Evolutionary conservation across 139 green algal species (phyloP), one percentile per base, ranked within the genome.

Genomic region (Chlamydomonas schloesseri): DNA sequence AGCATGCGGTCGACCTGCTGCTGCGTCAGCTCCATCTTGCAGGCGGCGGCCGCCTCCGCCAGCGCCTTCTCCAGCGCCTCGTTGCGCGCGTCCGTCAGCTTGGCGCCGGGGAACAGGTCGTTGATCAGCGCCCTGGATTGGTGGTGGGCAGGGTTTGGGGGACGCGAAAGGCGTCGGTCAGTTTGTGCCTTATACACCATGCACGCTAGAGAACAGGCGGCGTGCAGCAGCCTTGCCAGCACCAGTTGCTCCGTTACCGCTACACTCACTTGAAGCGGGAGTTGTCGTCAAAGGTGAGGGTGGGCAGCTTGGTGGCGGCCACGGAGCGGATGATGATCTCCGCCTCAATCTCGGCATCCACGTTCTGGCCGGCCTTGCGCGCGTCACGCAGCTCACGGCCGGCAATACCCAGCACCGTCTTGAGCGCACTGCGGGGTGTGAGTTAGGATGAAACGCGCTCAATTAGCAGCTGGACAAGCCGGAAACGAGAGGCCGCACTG

Each of bases 221-320:
- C n/a, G n/a, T n/a, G n/a, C n/a, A n/a, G n/a, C n/a, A n/a, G n/a
- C n/a, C n/a, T n/a, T n/a, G n/a, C n/a, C n/a, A n/a, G n/a, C n/a
- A n/a, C n/a, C n/a, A n/a, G n/a, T n/a, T n/a, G n/a, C n/a, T n/a
- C n/a, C n/a, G n/a, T n/a, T n/a, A n/a, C 42, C 42, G 42, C 42
- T 8, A 8, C 4, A 42, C 84, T 33, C 55, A 89, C 84, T 74
- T 78, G 81, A 87, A 87, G 33, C 81, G 81, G 15, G 81, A 79
- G 33, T 88, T 92, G 87, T 97, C 96, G 18, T 94, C 88, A 79
- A 93, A 94, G 0, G 93, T 96, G 20, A 98, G 91, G 24, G 94
- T 95, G 8, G 95, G 96, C 71, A 97, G 89, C 76, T 96, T 98
- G 34, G 93, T 96, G 31, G 92, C 92, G 24, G 89, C 86, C 34